Percentiles rank a stretch among this genome's conserved stretches.
phyloP scores from a whole-genome alignment of 305 asterid genomes.

The Solanum chacoense region DNA sequence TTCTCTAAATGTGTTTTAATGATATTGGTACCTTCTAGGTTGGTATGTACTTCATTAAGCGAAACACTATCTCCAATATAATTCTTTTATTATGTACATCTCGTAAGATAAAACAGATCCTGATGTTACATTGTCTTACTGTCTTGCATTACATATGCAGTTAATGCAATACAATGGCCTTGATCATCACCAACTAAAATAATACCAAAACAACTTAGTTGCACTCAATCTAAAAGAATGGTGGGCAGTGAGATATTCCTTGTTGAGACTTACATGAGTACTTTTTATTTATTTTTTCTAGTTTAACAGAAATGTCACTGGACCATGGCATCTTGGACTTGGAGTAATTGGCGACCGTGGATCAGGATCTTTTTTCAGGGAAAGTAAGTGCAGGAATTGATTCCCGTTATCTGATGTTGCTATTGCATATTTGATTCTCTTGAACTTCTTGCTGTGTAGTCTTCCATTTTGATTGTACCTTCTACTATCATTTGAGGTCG shows the following conservation, averaged over 20 bases:
- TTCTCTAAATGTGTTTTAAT: not conserved
- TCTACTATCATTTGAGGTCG: not conserved
- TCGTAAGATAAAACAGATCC: not conserved
- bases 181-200: not conserved
- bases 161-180: not conserved
- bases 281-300: slow-evolving; percentile 8
- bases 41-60: not conserved
- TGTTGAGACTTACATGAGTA: not conserved
- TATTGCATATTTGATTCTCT: not conserved
- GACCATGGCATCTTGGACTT: slow-evolving; percentile 89
- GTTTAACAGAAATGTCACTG: slow-evolving; percentile 73
- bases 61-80: not conserved
- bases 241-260: not conserved
- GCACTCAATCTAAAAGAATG: not conserved
- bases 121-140: not conserved
- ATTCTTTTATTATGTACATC: not conserved
- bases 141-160: not conserved
- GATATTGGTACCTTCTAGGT: not conserved
- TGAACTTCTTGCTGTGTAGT: not conserved
- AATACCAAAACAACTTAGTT: not conserved
- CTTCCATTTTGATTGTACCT: not conserved
- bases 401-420: not conserved
- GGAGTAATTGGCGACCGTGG: slow-evolving; percentile 95
- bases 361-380: slow-evolving; percentile 86
- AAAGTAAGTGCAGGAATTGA: slow-evolving; percentile 44